Conservation (phyloP, 2,329 filamentous ascomycete genomes). For the Penicillium sp. region DNA sequence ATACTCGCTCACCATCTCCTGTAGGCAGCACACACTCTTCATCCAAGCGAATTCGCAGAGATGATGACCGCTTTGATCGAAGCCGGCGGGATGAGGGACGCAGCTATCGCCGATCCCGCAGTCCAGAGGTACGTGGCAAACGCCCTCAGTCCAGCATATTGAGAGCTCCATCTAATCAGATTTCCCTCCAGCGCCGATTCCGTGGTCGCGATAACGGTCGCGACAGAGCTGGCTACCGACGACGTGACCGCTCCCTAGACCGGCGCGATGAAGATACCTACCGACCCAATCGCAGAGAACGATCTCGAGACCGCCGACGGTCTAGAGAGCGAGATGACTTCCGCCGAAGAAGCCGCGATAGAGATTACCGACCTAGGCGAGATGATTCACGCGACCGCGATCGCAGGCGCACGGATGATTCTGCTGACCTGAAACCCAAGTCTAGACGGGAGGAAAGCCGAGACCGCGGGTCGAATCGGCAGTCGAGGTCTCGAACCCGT, state of each 20-base stretch:
- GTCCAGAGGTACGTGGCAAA: slow-evolving; percentile 46
- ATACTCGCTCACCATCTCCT: slow-evolving; percentile 86
- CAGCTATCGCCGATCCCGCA: slow-evolving; percentile 48
- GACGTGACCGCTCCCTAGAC: slow-evolving; percentile 68
- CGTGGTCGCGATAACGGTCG: slow-evolving; percentile 55
- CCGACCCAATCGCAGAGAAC: slow-evolving; percentile 61
- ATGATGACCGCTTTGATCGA: slow-evolving; percentile 54
- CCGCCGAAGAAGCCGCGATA: slow-evolving; percentile 65
- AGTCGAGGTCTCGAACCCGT: slow-evolving; percentile 51
- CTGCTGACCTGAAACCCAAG: slow-evolving; percentile 68
- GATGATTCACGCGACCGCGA: slow-evolving; percentile 70
- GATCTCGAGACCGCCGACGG: slow-evolving; percentile 64
- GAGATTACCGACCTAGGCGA: slow-evolving; percentile 68
- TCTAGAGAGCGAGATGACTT: slow-evolving; percentile 59
- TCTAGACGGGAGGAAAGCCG: slow-evolving; percentile 66
- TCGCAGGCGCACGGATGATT: slow-evolving; percentile 66
- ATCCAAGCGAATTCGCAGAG: slow-evolving; percentile 62
- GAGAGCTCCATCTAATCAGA: not conserved
- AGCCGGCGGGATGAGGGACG: slow-evolving; percentile 54
- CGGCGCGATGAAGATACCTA: slow-evolving; percentile 60
- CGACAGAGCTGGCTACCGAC: slow-evolving; percentile 60
- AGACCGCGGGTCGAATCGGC: slow-evolving; percentile 53
- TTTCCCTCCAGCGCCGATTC: slow-evolving; percentile 51
- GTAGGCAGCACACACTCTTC: slow-evolving; percentile 79
- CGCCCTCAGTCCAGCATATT: not conserved